phyloP scores from a whole-genome alignment of 176 grass and related monocot genomes.

The Oryza punctata region DNA sequence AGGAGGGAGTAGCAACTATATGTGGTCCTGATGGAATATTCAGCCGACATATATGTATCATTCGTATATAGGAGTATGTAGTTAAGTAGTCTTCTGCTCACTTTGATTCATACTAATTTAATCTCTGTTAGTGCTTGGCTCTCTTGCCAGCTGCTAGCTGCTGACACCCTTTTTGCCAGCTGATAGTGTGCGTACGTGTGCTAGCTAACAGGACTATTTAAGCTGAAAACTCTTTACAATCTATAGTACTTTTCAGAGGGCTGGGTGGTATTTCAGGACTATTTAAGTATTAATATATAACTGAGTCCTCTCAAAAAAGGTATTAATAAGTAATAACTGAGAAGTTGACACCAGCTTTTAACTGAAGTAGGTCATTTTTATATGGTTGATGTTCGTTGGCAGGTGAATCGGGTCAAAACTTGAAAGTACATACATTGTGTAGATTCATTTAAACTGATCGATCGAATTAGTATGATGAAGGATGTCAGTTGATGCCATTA shows the following conservation, averaged over 20 bases:
- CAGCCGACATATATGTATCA: neutral
- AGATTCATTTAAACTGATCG: neutral
- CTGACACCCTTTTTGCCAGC: neutral
- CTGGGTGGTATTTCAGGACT: too few species aligned
- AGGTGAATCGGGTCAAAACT: too few species aligned
- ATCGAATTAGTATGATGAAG: neutral
- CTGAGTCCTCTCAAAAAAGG: too few species aligned
- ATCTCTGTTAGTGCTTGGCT: neutral
- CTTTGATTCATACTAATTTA: neutral
- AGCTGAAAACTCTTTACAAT: neutral
- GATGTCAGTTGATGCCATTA: too few species aligned
- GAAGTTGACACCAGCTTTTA: neutral
- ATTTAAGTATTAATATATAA: neutral
- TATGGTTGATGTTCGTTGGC: neutral
- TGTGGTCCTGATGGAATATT: neutral
- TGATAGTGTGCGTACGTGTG: neutral
- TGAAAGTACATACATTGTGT: too few species aligned
- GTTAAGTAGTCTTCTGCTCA: too few species aligned
- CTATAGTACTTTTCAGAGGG: too few species aligned
- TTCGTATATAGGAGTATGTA: neutral
- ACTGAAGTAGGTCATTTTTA: neutral
- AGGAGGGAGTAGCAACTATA: neutral
- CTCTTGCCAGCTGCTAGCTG: constrained; percentile 3
- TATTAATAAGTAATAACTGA: neutral
- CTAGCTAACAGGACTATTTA: neutral